Conservation (phyloP, 177 flowering plant species). For the Vitis hybrid region DNA sequence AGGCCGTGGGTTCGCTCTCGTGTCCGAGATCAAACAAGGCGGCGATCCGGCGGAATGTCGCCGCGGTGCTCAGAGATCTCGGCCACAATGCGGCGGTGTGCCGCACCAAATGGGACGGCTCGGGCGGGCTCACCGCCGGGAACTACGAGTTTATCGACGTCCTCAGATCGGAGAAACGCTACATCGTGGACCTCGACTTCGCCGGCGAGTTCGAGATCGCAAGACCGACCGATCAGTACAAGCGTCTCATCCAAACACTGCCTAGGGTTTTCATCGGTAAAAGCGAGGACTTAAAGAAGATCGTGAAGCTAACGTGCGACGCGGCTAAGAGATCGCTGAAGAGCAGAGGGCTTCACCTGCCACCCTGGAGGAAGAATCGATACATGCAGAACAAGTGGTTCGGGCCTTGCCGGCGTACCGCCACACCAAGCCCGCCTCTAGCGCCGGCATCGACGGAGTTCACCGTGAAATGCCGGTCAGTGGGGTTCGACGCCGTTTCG, state of each 20-base stretch:
- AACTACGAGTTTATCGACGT: slow-evolving; percentile 73
- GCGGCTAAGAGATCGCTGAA: slow-evolving; percentile 49
- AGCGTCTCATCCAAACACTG: slow-evolving; percentile 21
- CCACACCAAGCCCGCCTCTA: slow-evolving; percentile 17
- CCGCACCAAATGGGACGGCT: slow-evolving; percentile 67
- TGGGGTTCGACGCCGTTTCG: slow-evolving; percentile 32
- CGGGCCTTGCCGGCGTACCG: slow-evolving; percentile 53
- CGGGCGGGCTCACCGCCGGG: slow-evolving; percentile 51
- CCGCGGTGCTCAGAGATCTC: slow-evolving; percentile 45
- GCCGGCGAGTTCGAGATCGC: slow-evolving; percentile 61
- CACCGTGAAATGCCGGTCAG: slow-evolving; percentile 26
- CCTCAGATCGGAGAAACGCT: slow-evolving; percentile 28
- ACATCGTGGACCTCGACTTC: slow-evolving; percentile 55
- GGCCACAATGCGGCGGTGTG: slow-evolving; percentile 89
- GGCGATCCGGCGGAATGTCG: slow-evolving; percentile 46
- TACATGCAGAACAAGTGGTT: slow-evolving; percentile 69
- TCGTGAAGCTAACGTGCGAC: slow-evolving; percentile 39
- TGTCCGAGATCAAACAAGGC: slow-evolving; percentile 21
- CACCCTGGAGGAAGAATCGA: slow-evolving; percentile 52
- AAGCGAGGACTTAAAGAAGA: slow-evolving; percentile 43
- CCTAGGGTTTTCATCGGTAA: slow-evolving; percentile 45
- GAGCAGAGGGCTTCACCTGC: slow-evolving; percentile 29
- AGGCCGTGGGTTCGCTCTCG: slow-evolving; percentile 36
- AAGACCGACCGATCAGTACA: slow-evolving; percentile 45
- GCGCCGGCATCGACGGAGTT: not conserved